Evolutionary conservation across 345 rosid species (phyloP).

Genomic region (Trapa bicornis): DNA sequence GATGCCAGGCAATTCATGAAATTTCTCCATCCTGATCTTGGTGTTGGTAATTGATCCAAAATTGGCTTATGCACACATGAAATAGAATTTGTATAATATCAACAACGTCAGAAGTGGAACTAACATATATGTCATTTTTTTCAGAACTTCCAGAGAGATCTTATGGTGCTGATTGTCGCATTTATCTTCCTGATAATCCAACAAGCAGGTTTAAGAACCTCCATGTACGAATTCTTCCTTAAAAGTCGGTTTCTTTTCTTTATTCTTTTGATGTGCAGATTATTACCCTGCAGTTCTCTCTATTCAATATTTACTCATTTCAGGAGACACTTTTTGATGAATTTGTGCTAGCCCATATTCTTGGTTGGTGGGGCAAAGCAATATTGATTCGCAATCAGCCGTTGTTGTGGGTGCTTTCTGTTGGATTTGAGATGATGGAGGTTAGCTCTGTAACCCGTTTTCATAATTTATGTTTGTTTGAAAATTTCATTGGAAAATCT

Average conservation of each 20-base stretch:
- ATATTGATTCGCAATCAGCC: slow-evolving; percentile 90
- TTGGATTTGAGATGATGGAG: slow-evolving; percentile 99
- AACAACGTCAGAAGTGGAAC: not conserved
- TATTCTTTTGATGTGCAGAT: not conserved
- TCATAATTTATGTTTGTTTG: not conserved
- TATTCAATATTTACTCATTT: slow-evolving; percentile 5
- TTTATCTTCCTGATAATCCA: slow-evolving; percentile 74
- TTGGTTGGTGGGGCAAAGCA: slow-evolving; percentile 99
- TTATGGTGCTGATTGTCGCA: slow-evolving; percentile 93
- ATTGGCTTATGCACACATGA: not conserved
- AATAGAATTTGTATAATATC: not conserved
- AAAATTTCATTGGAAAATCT: not conserved
- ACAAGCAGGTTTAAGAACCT: slow-evolving; percentile 98
- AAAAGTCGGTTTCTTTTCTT: slow-evolving; percentile 14
- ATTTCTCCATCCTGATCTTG: slow-evolving; percentile 96
- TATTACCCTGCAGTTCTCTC: not conserved
- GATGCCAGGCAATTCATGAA: slow-evolving; percentile 96
- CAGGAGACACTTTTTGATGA: slow-evolving; percentile 91
- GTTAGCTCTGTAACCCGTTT: slow-evolving; percentile 24
- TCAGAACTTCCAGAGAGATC: slow-evolving; percentile 97
- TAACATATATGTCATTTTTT: slow-evolving; percentile 8
- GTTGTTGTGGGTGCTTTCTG: slow-evolving; percentile 89
- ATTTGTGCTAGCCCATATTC: slow-evolving; percentile 89
- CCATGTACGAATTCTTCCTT: slow-evolving; percentile 87
- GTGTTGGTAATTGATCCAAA: slow-evolving; percentile 52